Conservation (phyloP, 2,329 filamentous ascomycete genomes). For the Cladosporium sp. region DNA sequence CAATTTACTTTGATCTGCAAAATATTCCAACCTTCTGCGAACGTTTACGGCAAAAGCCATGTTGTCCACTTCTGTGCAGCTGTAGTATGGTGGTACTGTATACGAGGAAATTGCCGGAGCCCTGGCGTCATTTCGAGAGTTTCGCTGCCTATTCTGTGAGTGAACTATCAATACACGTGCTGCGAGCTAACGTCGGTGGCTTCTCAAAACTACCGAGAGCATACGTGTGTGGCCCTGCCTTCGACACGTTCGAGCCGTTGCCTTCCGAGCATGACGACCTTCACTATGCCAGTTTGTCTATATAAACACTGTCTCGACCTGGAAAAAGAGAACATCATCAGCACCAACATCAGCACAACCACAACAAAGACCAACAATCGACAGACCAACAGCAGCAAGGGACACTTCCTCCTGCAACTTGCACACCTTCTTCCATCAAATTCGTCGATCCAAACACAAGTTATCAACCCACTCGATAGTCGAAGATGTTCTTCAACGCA, state of each 20-base stretch:
- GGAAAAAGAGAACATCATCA: background rate
- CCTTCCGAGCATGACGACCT: background rate
- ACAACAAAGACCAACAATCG: constrained; percentile 4
- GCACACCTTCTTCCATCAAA: background rate
- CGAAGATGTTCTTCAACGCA: constrained; percentile 24
- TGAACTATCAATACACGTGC: background rate
- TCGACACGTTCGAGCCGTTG: background rate
- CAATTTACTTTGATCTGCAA: background rate
- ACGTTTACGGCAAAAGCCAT: background rate
- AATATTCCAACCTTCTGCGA: background rate
- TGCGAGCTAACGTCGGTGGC: background rate
- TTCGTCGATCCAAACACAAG: background rate
- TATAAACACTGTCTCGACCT: background rate
- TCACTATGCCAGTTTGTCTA: background rate
- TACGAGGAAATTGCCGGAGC: background rate
- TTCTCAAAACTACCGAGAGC: background rate
- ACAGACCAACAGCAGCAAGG: constrained; percentile 10
- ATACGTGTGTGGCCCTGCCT: constrained; percentile 2
- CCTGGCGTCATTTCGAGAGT: background rate
- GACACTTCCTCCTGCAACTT: background rate
- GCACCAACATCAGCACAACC: constrained; percentile 1
- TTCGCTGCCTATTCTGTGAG: background rate
- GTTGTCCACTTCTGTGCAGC: background rate
- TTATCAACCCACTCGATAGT: background rate
- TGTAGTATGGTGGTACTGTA: background rate